These are phyloP conservation scores for Camelina neglecta DNA, from an alignment of 345 rosid genomes.

Conservation along the genomic window DNA sequence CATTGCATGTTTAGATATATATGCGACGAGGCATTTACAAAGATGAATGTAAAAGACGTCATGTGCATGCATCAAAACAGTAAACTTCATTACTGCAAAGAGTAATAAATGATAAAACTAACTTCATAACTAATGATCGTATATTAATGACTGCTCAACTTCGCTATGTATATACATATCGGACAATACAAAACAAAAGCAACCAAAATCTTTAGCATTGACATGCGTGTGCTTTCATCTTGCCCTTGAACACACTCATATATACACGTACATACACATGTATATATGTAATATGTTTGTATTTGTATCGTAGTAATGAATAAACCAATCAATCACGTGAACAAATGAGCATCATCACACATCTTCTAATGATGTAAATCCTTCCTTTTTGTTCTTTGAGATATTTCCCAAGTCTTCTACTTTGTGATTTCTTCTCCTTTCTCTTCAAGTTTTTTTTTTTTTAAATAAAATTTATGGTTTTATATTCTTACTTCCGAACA, in stretches of 20 bases:
- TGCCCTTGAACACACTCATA: neutral
- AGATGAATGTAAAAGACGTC: neutral
- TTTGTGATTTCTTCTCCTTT: conserved; percentile 43
- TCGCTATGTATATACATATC: conserved; percentile 11
- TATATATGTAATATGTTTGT: neutral
- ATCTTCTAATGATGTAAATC: conserved; percentile 47
- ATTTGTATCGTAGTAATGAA: neutral
- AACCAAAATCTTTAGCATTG: conserved; percentile 2
- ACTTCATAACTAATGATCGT: neutral
- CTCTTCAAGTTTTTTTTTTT: conserved; percentile 12
- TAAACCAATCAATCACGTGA: conserved; percentile 39
- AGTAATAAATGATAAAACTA: neutral
- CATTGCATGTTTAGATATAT: neutral
- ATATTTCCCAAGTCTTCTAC: conserved; percentile 46
- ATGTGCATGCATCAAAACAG: neutral
- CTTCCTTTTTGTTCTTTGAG: conserved; percentile 44
- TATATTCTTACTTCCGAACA: too few relatives aligned
- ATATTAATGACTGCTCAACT: conserved; percentile 9
- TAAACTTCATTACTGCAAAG: neutral
- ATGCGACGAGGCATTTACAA: neutral
- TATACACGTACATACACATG: conserved; percentile 9
- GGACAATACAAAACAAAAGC: conserved; percentile 20
- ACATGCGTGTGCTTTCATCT: neutral
- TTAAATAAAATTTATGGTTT: too few relatives aligned
- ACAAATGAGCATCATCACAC: conserved; percentile 44